Conservation (phyloP, 768 basidiomycete genomes). For the Daedaleopsis nitida region DNA sequence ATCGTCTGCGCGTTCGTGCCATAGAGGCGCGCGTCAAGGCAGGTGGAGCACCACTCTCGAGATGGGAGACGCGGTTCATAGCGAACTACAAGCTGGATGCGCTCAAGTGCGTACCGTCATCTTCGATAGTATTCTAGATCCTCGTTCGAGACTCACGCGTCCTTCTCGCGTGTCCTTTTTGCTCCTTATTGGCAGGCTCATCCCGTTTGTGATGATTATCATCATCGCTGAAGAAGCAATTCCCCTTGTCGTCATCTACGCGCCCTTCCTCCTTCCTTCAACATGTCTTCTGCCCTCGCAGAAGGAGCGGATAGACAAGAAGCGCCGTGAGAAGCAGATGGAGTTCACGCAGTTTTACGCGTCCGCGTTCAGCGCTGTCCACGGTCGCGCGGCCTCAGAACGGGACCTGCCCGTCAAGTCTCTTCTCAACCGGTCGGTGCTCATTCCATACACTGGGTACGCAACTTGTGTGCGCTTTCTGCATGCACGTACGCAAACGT, state of each 20-base stretch:
- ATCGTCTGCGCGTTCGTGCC: constrained; percentile 53
- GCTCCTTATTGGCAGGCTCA: constrained; percentile 48
- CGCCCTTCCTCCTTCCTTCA: constrained; percentile 82
- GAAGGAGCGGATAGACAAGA: constrained; percentile 60
- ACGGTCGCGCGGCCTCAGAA: constrained; percentile 15
- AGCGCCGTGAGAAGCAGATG: constrained; percentile 48
- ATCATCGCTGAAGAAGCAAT: constrained; percentile 79
- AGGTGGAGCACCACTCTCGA: constrained; percentile 64
- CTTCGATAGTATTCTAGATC: too few species aligned
- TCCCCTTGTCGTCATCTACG: constrained; percentile 82
- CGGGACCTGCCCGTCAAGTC: constrained; percentile 39
- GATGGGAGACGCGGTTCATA: constrained; percentile 73
- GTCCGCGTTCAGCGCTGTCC: constrained; percentile 24
- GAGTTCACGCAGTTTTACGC: constrained; percentile 21
- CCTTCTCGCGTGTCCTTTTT: too few species aligned
- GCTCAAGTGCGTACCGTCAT: constrained; percentile 53
- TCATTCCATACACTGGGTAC: constrained; percentile 58
- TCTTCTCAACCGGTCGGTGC: constrained; percentile 30
- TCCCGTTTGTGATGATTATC: constrained; percentile 78
- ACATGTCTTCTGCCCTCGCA: constrained; percentile 87
- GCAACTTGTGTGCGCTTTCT: constrained; percentile 27
- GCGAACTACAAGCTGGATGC: constrained; percentile 65
- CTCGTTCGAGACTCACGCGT: too few species aligned
- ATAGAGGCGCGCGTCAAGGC: constrained; percentile 58
- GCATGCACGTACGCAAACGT: constrained; percentile 1